Evolutionary conservation across 345 rosid genomes (phyloP).

Genomic region (Erucastrum elatum): DNA sequence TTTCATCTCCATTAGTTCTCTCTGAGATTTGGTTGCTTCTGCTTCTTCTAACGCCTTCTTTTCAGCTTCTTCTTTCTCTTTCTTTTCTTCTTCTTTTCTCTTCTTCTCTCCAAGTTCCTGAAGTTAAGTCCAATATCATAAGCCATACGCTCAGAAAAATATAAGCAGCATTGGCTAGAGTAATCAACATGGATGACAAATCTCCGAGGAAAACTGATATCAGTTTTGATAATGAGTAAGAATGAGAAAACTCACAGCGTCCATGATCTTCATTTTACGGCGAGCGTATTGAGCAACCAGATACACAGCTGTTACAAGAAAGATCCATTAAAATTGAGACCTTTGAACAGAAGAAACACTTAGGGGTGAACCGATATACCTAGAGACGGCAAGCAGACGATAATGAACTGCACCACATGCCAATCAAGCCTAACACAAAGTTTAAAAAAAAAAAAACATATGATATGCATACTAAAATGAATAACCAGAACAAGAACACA

Average conservation of each 20-base stretch:
- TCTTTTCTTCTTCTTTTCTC: conserved; percentile 55
- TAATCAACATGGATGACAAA: not conserved
- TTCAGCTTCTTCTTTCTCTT: conserved; percentile 51
- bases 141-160: not conserved
- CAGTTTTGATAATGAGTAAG: not conserved
- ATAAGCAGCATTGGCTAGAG: not conserved
- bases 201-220: not conserved
- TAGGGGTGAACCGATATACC: conserved; percentile 41
- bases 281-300: conserved; percentile 90
- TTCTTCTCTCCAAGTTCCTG: conserved; percentile 71
- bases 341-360: conserved; percentile 18
- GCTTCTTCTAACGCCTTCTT: conserved; percentile 48
- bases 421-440: conserved; percentile 73
- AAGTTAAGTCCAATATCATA: not conserved
- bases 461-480: not conserved
- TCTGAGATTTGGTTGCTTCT: conserved; percentile 38
- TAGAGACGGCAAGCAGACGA: conserved; percentile 89
- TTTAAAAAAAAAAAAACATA: not conserved
- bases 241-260: conserved; percentile 51
- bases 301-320: conserved; percentile 65
- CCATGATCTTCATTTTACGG: conserved; percentile 77
- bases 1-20: conserved; percentile 60
- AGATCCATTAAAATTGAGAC: conserved; percentile 22
- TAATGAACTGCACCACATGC: conserved; percentile 92
- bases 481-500: conserved; percentile 6